phyloP scores from a whole-genome alignment of 345 rosid species.

The Salix koriyanagi region DNA sequence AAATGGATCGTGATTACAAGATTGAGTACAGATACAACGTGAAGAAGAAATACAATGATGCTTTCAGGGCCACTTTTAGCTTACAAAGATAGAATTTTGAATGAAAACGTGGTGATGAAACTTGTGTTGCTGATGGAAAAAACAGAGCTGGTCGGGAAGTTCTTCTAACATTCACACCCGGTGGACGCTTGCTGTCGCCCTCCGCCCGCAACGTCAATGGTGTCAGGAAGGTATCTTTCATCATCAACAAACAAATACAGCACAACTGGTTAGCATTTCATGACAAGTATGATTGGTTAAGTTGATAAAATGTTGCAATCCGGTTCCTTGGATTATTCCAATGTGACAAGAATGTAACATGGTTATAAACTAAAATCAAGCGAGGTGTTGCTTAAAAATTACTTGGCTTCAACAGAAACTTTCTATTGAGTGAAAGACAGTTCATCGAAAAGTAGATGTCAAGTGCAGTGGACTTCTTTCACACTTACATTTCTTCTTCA shows the following conservation, averaged over 20 bases:
- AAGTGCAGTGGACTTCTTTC: neutral
- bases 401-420: neutral
- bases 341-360: neutral
- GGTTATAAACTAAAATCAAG: neutral
- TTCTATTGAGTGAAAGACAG: neutral
- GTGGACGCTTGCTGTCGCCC: constrained; percentile 58
- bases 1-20: neutral
- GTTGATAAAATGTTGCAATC: neutral
- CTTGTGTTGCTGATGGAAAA: neutral
- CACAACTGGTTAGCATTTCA: neutral
- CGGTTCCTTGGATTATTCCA: neutral
- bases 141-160: neutral
- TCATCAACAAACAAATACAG: constrained; percentile 15
- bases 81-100: neutral
- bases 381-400: neutral
- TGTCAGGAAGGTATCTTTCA: constrained; percentile 66
- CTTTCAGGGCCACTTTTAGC: neutral
- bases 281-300: neutral
- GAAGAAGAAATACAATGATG: neutral
- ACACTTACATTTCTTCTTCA: constrained; percentile 74
- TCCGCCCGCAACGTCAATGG: constrained; percentile 60
- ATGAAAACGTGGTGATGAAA: neutral
- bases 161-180: constrained; percentile 61
- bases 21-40: neutral
- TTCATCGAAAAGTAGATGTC: neutral